Evolutionary conservation across 2,329 filamentous ascomycete genomes (phyloP).

Genomic region (Atkinsonella texensis): DNA sequence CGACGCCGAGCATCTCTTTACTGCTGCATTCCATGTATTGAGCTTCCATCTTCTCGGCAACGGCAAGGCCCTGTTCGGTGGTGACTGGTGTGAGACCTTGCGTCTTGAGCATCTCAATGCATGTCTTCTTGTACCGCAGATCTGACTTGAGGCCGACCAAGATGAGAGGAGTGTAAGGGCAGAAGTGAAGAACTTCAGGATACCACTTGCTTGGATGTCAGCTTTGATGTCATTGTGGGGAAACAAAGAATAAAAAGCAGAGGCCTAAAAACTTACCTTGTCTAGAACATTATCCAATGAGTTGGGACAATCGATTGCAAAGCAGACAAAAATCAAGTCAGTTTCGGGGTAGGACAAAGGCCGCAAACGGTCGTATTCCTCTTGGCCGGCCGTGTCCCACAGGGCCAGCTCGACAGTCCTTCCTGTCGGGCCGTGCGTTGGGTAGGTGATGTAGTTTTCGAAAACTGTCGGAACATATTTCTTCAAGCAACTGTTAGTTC

Average conservation of each 20-base stretch:
- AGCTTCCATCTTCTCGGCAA: conserved; percentile 88
- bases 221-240: background rate
- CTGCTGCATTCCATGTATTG: conserved; percentile 97
- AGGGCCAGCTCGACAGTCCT: conserved; percentile 94
- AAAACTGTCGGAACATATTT: conserved; percentile 99
- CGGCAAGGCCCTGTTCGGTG: conserved; percentile 72
- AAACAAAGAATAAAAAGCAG: background rate
- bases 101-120: conserved; percentile 96
- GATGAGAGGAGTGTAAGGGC: conserved; percentile 90
- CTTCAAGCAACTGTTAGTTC: conserved; percentile 33
- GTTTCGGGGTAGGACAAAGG: conserved; percentile 97
- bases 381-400: conserved; percentile 97
- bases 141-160: conserved; percentile 96
- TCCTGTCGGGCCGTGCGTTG: conserved; percentile 72
- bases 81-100: conserved; percentile 94
- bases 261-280: conserved; percentile 51
- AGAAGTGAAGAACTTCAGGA: conserved; percentile 97
- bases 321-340: conserved; percentile 95
- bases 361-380: conserved; percentile 93
- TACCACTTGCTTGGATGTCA: conserved; percentile 67
- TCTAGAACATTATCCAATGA: conserved; percentile 97
- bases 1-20: conserved; percentile 92
- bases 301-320: conserved; percentile 97
- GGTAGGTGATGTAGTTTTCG: conserved; percentile 99
- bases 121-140: conserved; percentile 86